Conservation (phyloP, 129 eudicot species). For the Helianthus tuberosus region DNA sequence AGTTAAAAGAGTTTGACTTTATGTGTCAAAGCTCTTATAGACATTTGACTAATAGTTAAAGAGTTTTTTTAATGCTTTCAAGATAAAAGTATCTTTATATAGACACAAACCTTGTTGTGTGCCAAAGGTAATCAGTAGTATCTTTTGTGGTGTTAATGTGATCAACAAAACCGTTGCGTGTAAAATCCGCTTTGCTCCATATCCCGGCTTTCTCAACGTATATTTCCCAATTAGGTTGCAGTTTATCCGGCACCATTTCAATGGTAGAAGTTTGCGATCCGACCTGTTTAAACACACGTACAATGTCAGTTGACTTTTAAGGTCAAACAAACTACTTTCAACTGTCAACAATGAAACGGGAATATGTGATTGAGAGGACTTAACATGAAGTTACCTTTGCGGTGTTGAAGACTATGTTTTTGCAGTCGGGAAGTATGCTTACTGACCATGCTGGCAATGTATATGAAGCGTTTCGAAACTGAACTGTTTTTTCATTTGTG, state of each 20-base stretch:
- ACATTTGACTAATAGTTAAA: conserved; percentile 11
- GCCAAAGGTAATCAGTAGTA: conserved; percentile 97
- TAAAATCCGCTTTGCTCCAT: conserved; percentile 82
- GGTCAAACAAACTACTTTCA: conserved; percentile 22
- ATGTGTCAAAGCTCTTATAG: conserved; percentile 9
- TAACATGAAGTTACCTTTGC: conserved; percentile 68
- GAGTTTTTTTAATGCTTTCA: neutral
- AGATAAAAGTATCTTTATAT: neutral
- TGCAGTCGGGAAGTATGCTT: conserved; percentile 99
- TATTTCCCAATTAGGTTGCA: conserved; percentile 77
- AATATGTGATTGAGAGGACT: neutral
- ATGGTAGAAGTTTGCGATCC: conserved; percentile 67
- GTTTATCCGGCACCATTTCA: conserved; percentile 71
- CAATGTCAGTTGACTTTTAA: neutral
- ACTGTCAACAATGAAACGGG: conserved; percentile 6
- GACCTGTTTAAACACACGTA: conserved; percentile 46
- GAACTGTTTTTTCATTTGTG: conserved; percentile 62
- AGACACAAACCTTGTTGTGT: conserved; percentile 66
- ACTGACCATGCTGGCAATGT: conserved; percentile 97
- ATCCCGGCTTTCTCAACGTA: conserved; percentile 69
- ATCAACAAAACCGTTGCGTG: conserved; percentile 80
- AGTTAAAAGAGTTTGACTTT: neutral
- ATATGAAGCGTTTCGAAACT: conserved; percentile 69
- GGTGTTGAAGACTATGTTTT: conserved; percentile 81
- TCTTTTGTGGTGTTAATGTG: conserved; percentile 95